Evolutionary conservation across 495 filamentous ascomycete genomes (phyloP).

Genomic region (Penicillium cataractarum): DNA sequence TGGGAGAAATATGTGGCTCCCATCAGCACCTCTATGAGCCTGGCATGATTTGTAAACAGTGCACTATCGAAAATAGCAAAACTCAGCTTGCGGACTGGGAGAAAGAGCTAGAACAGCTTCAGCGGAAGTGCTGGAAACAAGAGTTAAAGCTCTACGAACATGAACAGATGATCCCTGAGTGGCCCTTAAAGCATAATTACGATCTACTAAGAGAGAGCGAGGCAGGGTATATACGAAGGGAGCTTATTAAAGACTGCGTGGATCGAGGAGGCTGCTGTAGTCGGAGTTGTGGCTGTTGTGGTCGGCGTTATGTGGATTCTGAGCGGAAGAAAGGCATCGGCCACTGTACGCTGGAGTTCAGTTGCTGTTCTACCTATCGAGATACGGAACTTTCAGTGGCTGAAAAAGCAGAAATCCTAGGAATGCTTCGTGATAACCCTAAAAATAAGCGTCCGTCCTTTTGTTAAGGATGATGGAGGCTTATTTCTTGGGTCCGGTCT

Average conservation of each 20-base stretch:
- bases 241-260: constrained; percentile 7
- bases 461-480: too few relatives aligned
- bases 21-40: constrained; percentile 45
- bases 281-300: constrained; percentile 15
- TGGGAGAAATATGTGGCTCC: constrained; percentile 50
- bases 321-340: constrained; percentile 1
- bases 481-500: too few relatives aligned
- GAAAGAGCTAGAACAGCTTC: not conserved
- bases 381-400: too few relatives aligned
- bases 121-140: not conserved
- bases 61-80: too few relatives aligned
- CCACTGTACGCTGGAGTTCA: too few relatives aligned
- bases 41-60: constrained; percentile 34
- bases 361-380: too few relatives aligned
- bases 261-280: constrained; percentile 9
- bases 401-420: too few relatives aligned
- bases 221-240: constrained; percentile 6
- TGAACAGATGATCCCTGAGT: not conserved
- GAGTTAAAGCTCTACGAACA: not conserved
- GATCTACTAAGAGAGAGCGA: constrained; percentile 1
- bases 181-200: constrained; percentile 2
- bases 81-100: too few relatives aligned
- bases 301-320: not conserved
- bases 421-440: too few relatives aligned
- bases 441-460: too few relatives aligned